A percentile compares a stretch with the other conserved stretches of the same genome.
Evolutionary conservation across 805 yeast genomes (phyloP).

Genomic region (Candida maris): DNA sequence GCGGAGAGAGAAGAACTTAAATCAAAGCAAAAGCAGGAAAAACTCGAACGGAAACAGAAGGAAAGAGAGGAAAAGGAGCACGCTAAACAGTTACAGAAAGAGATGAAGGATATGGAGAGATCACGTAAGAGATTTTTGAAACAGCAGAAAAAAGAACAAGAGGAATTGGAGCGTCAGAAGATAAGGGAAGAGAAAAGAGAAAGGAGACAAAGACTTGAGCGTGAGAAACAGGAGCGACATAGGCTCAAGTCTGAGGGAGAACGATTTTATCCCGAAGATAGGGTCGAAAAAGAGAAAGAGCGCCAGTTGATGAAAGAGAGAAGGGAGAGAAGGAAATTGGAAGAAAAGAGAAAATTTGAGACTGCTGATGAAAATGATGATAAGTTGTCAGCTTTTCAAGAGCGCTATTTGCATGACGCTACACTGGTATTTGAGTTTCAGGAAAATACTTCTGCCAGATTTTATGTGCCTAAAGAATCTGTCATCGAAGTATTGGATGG

Average conservation of each 20-base stretch:
- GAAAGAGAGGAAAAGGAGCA: conserved; percentile 21
- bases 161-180: conserved; percentile 19
- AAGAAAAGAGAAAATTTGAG: conserved; percentile 14
- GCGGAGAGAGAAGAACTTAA: conserved; percentile 23
- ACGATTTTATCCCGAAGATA: conserved; percentile 13
- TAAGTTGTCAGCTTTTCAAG: conserved; percentile 73
- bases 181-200: conserved; percentile 19
- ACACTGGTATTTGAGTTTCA: conserved; percentile 80
- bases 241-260: conserved; percentile 11
- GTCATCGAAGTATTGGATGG: conserved; percentile 55
- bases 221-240: conserved; percentile 17
- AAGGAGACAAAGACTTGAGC: conserved; percentile 13
- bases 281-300: conserved; percentile 14
- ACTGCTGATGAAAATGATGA: conserved; percentile 40
- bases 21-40: conserved; percentile 17
- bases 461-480: conserved; percentile 69
- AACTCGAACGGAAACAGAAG: conserved; percentile 18
- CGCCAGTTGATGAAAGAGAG: conserved; percentile 10
- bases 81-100: conserved; percentile 17
- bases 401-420: conserved; percentile 62
- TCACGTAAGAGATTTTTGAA: conserved; percentile 21
- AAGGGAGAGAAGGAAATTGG: conserved; percentile 18
- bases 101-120: conserved; percentile 23
- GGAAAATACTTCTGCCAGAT: conserved; percentile 76
- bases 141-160: conserved; percentile 23